These are phyloP conservation scores for Metschnikowia noctiluminum DNA, from an alignment of 805 yeast genomes.

Conservation along the genomic window DNA sequence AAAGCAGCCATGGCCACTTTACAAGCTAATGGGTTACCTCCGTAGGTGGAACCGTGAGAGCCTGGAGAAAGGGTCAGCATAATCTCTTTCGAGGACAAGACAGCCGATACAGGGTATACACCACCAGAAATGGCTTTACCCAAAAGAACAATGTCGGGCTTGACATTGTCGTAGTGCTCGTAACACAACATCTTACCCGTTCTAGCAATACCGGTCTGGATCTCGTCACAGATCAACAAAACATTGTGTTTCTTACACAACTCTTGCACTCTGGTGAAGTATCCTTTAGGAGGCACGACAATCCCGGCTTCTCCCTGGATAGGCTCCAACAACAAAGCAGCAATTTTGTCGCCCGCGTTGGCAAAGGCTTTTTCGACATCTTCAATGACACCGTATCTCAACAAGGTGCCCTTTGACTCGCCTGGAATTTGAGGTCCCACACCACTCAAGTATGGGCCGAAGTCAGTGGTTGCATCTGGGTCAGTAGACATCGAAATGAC, in stretches of 20 bases:
- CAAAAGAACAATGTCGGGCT: conserved; percentile 84
- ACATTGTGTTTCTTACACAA: conserved; percentile 83
- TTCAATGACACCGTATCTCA: conserved; percentile 81
- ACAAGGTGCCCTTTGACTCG: conserved; percentile 51
- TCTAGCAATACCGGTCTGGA: conserved; percentile 96
- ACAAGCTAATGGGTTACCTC: conserved; percentile 95
- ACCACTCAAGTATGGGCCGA: conserved; percentile 84
- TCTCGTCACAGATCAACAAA: conserved; percentile 90
- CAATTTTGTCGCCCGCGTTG: conserved; percentile 82
- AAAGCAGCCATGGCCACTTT: conserved; percentile 92
- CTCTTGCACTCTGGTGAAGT: conserved; percentile 66
- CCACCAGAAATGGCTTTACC: conserved; percentile 98
- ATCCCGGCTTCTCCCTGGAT: conserved; percentile 99
- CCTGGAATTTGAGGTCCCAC: conserved; percentile 87
- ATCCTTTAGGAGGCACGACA: conserved; percentile 85
- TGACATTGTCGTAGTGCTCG: conserved; percentile 74
- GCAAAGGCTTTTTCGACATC: conserved; percentile 81
- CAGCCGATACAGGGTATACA: conserved; percentile 88
- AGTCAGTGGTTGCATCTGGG: conserved; percentile 82
- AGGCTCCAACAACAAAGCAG: conserved; percentile 90
- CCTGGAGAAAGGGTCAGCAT: conserved; percentile 91
- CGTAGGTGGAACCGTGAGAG: conserved; percentile 96
- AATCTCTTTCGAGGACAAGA: conserved; percentile 82
- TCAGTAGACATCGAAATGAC: conserved; percentile 95
- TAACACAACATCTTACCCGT: conserved; percentile 92